Base-by-base conservation (phyloP, 2,329 filamentous ascomycete species). In the Sclerotinia trifoliorum region DNA sequence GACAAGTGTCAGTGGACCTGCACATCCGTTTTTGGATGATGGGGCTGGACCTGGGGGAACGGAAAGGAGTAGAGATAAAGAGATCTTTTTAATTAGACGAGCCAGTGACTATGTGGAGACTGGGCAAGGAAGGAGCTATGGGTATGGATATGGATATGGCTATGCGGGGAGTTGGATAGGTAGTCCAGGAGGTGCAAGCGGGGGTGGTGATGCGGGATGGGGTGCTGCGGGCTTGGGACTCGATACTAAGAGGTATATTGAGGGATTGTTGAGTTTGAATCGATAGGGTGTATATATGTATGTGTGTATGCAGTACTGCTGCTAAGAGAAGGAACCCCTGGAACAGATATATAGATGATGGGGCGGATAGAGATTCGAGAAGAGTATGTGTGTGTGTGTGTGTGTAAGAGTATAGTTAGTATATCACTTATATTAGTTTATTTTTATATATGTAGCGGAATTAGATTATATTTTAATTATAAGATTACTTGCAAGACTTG, bases 191-290 rank as follows among this genome's bases (percentile, higher is more conserved):
- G 93, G 71, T 87, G 86, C 0, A 88, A 91, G 74, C 24, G 32
- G 8, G 17, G 32, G 44, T 17, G 44, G 6, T 17, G 46, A 51
- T 35, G 35, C 39, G 5, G 65, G 35, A 1, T 62, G 55, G 65
- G 57, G 65, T 13, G 65, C 48, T 11, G 19, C 56, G 15, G 91
- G 90, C 0, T 92, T 94, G 71, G 91, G 91, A 0, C 84, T 93
- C 46, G 91, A 94, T 80, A 92, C 90, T 42, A 84, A 88, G 77
- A 85, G 85, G 76, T 93, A 93, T 78, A 86, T 93, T 5, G 90
- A 93, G 77, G 88, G 87, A 1, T 77, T 94, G 67, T 79, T 93
- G 77, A 91, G 84, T 75, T 77, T 93, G 10, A 74, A 72, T 69
- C 64, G 73, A 56, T 76, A 73, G 67, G 58, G 15, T 19, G 51